Evolutionary conservation across 164 flowering plant genomes (phyloP), one percentile per base, ranked within the genome.

Genomic region (Umbilicus rupestris): DNA sequence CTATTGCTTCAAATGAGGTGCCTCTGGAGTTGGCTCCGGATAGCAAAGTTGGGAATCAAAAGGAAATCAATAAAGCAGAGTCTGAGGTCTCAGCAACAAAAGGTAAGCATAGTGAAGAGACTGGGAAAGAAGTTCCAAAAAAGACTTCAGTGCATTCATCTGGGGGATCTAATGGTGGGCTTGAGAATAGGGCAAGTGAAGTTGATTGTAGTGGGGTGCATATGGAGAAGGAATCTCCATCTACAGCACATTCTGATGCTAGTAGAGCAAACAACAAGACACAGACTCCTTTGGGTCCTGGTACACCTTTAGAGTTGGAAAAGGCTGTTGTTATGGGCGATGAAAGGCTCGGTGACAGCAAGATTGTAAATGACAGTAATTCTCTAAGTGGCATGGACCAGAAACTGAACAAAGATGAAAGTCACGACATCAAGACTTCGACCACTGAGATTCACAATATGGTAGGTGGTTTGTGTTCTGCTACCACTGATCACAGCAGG

Each of bases 311-410:
- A 26, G 17, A 28, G 3, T 8, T 19, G 19, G 33, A 55, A 6
- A 52, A 52, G 35, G 60, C 10, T 22, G 71, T 66, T 70, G 76
- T 50, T 31, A 24, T 63, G 19, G 80, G 73, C 65, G 60, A 33
- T 55, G 83, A 73, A 52, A 79, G 72, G 66, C 39, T 46, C 73
- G 73, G 65, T 67, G 79, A 63, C n/a, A 66, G 69, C 41, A 60
- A 45, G 80, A 70, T 16, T 65, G 42, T 3, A 57, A 20, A 24
- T 47, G n/a, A 17, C 31, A 37, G 22, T 59, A 29, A 59, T 3
- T 0, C 64, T 30, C 35, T 17, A 60, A 37, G 39, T 5, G 29
- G 37, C 39, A 60, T 60, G 39, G 39, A 28, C 60, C 50, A 68
- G 44, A n/a, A 7, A 28, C 55, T 2, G 20, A 74, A 37, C 42